Evolutionary conservation across 2,329 filamentous ascomycete species (phyloP).

Genomic region (Davidsoniella eucalypti): DNA sequence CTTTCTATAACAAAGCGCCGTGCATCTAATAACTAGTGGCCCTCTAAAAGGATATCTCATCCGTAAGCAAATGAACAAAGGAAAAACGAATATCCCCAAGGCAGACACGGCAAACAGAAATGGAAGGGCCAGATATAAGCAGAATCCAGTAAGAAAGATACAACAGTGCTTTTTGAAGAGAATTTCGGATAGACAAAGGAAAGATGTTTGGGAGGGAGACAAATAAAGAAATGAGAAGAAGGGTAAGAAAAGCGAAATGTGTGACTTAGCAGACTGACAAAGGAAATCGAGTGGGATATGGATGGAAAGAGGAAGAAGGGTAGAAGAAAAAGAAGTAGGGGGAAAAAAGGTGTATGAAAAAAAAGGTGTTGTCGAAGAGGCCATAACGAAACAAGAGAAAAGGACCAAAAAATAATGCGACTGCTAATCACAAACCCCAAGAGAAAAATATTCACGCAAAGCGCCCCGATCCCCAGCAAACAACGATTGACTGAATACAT

Average conservation of each 20-base stretch:
- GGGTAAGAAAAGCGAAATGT: neutral
- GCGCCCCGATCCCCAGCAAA: conserved; percentile 8
- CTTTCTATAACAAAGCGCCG: no score
- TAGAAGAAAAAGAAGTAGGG: neutral
- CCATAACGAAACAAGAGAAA: conserved; percentile 1
- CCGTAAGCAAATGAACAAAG: no score
- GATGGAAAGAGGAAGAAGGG: neutral
- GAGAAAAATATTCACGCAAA: conserved; percentile 8
- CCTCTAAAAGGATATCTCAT: no score
- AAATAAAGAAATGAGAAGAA: neutral
- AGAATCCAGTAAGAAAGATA: no score
- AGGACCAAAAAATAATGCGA: conserved; percentile 9
- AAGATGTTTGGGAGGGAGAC: neutral
- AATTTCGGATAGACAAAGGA: neutral
- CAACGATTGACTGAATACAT: conserved; percentile 12
- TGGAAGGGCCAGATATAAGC: no score
- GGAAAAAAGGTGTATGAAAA: conserved; percentile 1
- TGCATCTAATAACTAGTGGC: no score
- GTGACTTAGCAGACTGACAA: conserved; percentile 5
- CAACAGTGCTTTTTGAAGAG: no score
- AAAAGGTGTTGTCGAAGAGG: neutral
- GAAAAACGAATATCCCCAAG: no score
- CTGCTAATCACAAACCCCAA: conserved; percentile 9
- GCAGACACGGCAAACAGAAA: no score
- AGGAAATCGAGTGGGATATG: conserved; percentile 4